Evolutionary conservation across 306 rosid species (phyloP).

Genomic region (Arachis stenosperma): DNA sequence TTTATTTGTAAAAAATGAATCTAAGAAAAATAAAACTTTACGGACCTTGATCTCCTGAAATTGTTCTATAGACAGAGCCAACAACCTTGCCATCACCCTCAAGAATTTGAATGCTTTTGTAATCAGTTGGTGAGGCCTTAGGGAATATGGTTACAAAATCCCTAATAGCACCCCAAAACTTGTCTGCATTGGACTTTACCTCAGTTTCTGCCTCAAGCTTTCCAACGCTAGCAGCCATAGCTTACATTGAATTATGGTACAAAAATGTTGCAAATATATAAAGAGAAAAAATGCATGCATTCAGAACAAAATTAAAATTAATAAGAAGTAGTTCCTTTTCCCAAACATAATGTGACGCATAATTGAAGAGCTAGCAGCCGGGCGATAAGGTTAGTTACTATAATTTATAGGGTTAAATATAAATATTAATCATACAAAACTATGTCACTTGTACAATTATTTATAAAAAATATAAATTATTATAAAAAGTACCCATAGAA

Average conservation of each 20-base stretch:
- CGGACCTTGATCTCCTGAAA: constrained; percentile 58
- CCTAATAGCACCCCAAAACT: constrained; percentile 35
- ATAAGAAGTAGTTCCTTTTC: no score
- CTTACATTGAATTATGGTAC: neutral
- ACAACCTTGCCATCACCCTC: constrained; percentile 77
- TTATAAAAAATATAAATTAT: no score
- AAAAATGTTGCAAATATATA: neutral
- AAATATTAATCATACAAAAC: no score
- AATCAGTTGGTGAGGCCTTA: constrained; percentile 59
- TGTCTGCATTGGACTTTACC: constrained; percentile 42
- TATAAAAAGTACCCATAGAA: no score
- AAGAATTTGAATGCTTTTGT: constrained; percentile 71
- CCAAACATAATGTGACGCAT: no score
- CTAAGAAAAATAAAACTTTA: neutral
- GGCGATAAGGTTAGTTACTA: no score
- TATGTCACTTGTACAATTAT: no score
- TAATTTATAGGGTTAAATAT: no score
- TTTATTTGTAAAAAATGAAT: no score
- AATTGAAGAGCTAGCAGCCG: no score
- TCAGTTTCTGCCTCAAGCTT: constrained; percentile 49
- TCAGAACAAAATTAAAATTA: no score
- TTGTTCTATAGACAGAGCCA: constrained; percentile 67
- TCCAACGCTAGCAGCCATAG: constrained; percentile 45
- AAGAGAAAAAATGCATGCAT: neutral
- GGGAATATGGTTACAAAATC: constrained; percentile 44